Percentiles rank a stretch among this genome's conserved stretches.
Evolutionary conservation across 2,329 filamentous ascomycete genomes (phyloP).

Genomic region (Fusarium sp.): DNA sequence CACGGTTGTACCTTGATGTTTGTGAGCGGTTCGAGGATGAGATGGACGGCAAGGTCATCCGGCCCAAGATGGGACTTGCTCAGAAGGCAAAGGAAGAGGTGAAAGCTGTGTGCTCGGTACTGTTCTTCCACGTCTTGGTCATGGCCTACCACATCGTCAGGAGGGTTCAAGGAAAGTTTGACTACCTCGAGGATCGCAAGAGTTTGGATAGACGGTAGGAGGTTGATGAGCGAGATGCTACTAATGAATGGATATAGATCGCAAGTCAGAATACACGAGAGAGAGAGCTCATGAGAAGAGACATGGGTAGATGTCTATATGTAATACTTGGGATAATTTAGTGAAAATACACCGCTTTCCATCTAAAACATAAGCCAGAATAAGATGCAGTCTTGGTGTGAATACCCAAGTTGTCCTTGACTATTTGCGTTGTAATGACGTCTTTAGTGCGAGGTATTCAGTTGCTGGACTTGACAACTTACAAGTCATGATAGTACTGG

Average conservation of each 20-base stretch:
- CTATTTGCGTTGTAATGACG: not conserved
- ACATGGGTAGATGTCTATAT: not conserved
- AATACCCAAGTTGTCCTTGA: not conserved
- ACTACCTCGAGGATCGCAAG: slow-evolving; percentile 40
- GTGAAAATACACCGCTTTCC: not conserved
- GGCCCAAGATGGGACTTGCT: slow-evolving; percentile 18
- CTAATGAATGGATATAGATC: slow-evolving; percentile 4
- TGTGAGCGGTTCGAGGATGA: slow-evolving; percentile 57
- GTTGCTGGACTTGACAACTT: not conserved
- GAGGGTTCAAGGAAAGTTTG: slow-evolving; percentile 44
- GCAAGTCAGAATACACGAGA: not conserved
- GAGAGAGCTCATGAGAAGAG: not conserved
- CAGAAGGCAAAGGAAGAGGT: slow-evolving; percentile 24
- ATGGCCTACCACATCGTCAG: slow-evolving; percentile 42
- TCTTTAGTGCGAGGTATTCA: too few species aligned
- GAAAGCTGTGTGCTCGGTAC: slow-evolving; percentile 28
- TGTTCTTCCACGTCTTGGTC: slow-evolving; percentile 36
- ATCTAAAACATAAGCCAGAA: not conserved
- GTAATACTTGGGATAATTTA: not conserved
- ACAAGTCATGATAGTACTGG: not conserved
- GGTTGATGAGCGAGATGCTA: not conserved
- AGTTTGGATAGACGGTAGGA: slow-evolving; percentile 30
- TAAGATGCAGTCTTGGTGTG: not conserved
- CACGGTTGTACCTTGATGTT: slow-evolving; percentile 73
- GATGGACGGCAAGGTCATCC: slow-evolving; percentile 42